Evolutionary conservation across 2,329 filamentous ascomycete genomes (phyloP).

Genomic region (Colletotrichum sansevieriae): DNA sequence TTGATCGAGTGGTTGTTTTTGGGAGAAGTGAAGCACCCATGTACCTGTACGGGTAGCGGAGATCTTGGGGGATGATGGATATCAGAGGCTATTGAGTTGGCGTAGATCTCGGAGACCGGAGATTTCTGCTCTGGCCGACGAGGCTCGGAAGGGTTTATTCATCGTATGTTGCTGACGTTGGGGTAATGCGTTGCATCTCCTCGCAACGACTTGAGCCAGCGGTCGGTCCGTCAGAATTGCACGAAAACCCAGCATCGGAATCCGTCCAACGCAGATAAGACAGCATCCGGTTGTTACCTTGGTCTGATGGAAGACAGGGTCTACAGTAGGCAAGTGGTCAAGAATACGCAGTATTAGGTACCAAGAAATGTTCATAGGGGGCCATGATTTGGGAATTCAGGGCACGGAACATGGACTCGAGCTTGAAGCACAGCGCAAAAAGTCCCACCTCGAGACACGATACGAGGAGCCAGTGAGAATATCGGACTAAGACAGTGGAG

Average conservation of each 20-base stretch:
- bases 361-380: neutral
- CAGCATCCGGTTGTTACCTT: neutral
- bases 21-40: neutral
- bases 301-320: neutral
- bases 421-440: slow-evolving; percentile 32
- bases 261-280: neutral
- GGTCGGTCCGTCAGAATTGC: slow-evolving; percentile 20
- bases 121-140: slow-evolving; percentile 1
- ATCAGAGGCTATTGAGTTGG: slow-evolving; percentile 15
- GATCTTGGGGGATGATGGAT: neutral
- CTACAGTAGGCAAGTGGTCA: neutral
- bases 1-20: neutral
- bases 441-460: slow-evolving; percentile 24
- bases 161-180: slow-evolving; percentile 33
- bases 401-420: slow-evolving; percentile 17
- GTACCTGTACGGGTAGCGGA: neutral
- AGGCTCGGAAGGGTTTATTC: neutral
- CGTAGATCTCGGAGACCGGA: slow-evolving; percentile 7
- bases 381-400: neutral
- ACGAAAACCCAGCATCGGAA: neutral
- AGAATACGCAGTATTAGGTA: neutral
- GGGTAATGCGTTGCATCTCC: neutral
- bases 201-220: neutral
- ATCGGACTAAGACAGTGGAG: slow-evolving; percentile 21
- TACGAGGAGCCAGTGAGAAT: slow-evolving; percentile 13